phyloP scores from a whole-genome alignment of 805 yeast genomes.

The Candida sonorensis region DNA sequence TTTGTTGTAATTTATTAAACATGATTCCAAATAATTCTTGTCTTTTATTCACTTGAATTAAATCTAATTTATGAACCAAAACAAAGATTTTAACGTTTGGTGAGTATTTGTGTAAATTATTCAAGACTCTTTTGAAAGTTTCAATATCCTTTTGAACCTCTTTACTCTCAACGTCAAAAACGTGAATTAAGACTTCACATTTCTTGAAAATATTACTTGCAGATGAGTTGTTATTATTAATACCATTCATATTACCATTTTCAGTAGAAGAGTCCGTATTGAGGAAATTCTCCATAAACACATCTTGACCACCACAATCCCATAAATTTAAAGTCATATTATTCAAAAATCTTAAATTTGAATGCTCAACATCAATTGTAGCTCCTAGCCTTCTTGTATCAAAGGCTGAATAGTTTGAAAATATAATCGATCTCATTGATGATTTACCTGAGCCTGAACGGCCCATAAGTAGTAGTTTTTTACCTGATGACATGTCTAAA shows the following conservation, averaged over 20 bases:
- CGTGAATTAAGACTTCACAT: conserved; percentile 94
- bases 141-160: conserved; percentile 91
- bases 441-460: conserved; percentile 97
- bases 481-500: conserved; percentile 30
- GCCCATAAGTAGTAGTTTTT: conserved; percentile 71
- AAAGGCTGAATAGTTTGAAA: conserved; percentile 92
- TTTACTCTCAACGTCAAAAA: conserved; percentile 91
- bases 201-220: conserved; percentile 89
- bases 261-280: conserved; percentile 37
- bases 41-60: conserved; percentile 80
- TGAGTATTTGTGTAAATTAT: conserved; percentile 73
- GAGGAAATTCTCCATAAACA: conserved; percentile 85
- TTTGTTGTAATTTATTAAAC: conserved; percentile 73
- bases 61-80: conserved; percentile 90
- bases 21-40: conserved; percentile 77
- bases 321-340: conserved; percentile 92
- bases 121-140: conserved; percentile 77
- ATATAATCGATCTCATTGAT: conserved; percentile 94
- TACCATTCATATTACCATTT: no score
- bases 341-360: conserved; percentile 85
- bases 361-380: conserved; percentile 97
- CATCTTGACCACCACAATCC: conserved; percentile 99
- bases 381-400: conserved; percentile 95
- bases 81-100: conserved; percentile 92
- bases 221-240: conserved; percentile 30